Evolutionary conservation across 164 flowering plant genomes (phyloP).

Genomic region (Tetrastigma voinierianum): DNA sequence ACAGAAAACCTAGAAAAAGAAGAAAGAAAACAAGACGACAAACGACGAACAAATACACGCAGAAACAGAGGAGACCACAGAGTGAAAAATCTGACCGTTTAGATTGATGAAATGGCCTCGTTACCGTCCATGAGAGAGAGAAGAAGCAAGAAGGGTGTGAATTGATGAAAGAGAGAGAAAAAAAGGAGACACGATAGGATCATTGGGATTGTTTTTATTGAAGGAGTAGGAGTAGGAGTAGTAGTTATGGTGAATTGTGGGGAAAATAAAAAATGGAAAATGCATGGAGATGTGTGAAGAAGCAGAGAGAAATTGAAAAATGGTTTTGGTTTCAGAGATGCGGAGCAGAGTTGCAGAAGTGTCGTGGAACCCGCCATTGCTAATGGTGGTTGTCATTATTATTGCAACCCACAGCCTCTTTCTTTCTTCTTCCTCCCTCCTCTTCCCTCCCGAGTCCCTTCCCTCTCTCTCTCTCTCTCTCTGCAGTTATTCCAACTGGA

Average conservation of each 20-base stretch:
- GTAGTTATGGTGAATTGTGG: neutral
- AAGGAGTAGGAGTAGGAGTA: neutral
- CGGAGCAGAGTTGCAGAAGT: slow-evolving; percentile 7
- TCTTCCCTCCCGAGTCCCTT: too few relatives aligned
- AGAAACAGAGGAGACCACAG: neutral
- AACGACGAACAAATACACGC: slow-evolving; percentile 7
- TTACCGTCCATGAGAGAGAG: slow-evolving; percentile 25
- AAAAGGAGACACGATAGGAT: neutral
- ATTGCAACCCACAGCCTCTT: neutral
- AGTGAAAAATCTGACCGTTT: slow-evolving; percentile 34
- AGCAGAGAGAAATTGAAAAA: neutral
- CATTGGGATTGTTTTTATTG: neutral
- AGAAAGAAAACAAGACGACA: too few relatives aligned
- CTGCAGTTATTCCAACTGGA: neutral
- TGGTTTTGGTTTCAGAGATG: neutral
- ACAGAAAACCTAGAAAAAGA: too few relatives aligned
- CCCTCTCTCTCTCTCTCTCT: neutral
- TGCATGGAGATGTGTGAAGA: slow-evolving; percentile 13
- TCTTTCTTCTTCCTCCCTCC: neutral
- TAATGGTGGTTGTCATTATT: slow-evolving; percentile 16
- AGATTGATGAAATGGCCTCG: slow-evolving; percentile 4
- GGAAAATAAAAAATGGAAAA: neutral
- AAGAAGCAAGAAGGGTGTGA: neutral
- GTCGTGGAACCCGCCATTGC: slow-evolving; percentile 33
- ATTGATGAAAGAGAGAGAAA: slow-evolving; percentile 4